A percentile compares a stretch with the other conserved stretches of the same genome.
Evolutionary conservation across 495 filamentous ascomycete species (phyloP).

Genomic region (Apiosordaria backusii): DNA sequence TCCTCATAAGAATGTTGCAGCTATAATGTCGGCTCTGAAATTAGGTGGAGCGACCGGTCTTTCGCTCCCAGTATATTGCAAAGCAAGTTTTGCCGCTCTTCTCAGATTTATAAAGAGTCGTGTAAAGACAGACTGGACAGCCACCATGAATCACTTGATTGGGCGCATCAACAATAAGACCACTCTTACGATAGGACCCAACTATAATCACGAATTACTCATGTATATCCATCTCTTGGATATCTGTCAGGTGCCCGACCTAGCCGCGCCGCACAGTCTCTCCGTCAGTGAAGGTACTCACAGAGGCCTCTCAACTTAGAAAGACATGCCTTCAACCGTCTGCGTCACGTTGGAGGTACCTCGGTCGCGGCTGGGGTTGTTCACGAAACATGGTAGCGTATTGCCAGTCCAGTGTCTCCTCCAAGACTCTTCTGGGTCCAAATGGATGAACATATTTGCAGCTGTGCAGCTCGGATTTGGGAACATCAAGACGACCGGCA

Average conservation of each 20-base stretch:
- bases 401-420: conserved; percentile 17
- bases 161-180: not conserved
- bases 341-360: conserved; percentile 40
- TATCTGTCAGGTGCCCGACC: not conserved
- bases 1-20: not conserved
- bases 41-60: not conserved
- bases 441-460: conserved; percentile 28
- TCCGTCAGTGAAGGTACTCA: not conserved
- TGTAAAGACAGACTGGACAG: conserved; percentile 5
- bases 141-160: not conserved
- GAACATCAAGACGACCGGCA: conserved; percentile 22
- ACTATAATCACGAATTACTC: conserved; percentile 4
- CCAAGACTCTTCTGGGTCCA: not conserved
- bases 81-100: conserved; percentile 3
- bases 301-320: conserved; percentile 19
- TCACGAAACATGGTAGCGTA: conserved; percentile 26
- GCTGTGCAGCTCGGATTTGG: conserved; percentile 38
- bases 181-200: not conserved
- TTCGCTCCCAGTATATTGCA: not conserved
- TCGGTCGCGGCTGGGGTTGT: conserved; percentile 8
- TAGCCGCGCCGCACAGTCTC: not conserved
- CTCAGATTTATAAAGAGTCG: conserved; percentile 4
- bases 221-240: conserved; percentile 5
- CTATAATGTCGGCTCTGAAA: not conserved
- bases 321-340: conserved; percentile 34